Evolutionary conservation across 768 basidiomycete genomes (phyloP), one percentile per base, ranked within the genome.

Genomic region (Candolleomyces aberdarensis): DNA sequence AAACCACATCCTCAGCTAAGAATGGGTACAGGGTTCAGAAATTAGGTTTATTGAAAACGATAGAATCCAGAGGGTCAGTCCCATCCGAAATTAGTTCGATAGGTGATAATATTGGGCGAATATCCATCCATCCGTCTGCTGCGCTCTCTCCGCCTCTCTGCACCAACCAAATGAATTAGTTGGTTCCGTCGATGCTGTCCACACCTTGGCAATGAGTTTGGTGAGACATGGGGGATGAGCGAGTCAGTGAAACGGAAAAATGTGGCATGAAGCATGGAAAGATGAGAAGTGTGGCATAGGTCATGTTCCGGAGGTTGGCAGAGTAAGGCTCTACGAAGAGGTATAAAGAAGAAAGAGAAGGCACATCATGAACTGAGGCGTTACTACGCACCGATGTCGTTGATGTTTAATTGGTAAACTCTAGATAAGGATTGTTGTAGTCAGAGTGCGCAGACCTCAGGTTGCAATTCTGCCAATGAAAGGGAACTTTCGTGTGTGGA

Each of bases 331-430:
- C 1, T 36, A 11, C 36, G 11, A 11, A 36, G 36, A 1, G 36
- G 36, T 36, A 11, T 53, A 36, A 53, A 26, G 36, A 36, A 36
- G 36, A 11, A 11, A 11, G 36, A 36, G 36, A 36, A 36, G 52
- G 11, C 44, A 39, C 36, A 58, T 15, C 46, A 29, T 10, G 63
- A 39, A 32, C 59, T 26, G 10, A 40, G 8, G 47, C 5, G 22
- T 40, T 17, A 36, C 39, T 8, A 81, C 91, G 65, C 66, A 97
- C 97, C 96, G 64, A 99, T 87, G 71, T 98, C 96, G 71, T 96
- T 94, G 47, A 97, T 98, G 79, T 98, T 98, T 80, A 98, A 98
- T 74, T 97, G 91, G 78, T 97, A 99, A 5, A 98, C 84, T 15
- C 97, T 96, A 49, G 26, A 94, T 85, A 56, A 95, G 81, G 5